Evolutionary conservation across 352 stramenopile genomes (phyloP).

Genomic region (Globisporangium solare): DNA sequence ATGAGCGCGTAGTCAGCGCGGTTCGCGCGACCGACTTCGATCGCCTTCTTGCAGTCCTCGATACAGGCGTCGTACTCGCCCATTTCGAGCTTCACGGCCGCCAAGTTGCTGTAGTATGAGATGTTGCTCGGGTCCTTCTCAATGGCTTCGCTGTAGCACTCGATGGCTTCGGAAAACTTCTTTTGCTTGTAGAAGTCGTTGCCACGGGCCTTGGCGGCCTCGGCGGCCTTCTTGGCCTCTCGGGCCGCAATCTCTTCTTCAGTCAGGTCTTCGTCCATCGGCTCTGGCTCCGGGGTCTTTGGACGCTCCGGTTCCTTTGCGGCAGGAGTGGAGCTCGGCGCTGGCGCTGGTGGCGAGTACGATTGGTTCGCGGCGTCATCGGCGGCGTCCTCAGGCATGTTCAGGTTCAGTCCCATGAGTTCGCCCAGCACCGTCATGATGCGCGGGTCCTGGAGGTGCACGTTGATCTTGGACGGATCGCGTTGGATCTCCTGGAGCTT

Average conservation of each 20-base stretch:
- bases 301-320: constrained; percentile 26
- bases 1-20: constrained; percentile 95
- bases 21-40: constrained; percentile 94
- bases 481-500: constrained; percentile 74
- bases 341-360: constrained; percentile 17
- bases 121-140: constrained; percentile 95
- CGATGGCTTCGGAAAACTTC: constrained; percentile 92
- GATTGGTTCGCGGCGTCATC: constrained; percentile 27
- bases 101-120: constrained; percentile 97
- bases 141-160: constrained; percentile 96
- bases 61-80: constrained; percentile 95
- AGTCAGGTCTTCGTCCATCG: constrained; percentile 81
- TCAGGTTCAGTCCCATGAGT: constrained; percentile 80
- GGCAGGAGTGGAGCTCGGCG: constrained; percentile 4
- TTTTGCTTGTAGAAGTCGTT: constrained; percentile 98
- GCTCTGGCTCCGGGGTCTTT: constrained; percentile 43
- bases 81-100: constrained; percentile 95
- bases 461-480: constrained; percentile 73
- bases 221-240: constrained; percentile 60
- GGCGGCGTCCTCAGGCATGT: constrained; percentile 55
- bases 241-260: constrained; percentile 79
- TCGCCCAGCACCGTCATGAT: constrained; percentile 86
- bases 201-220: constrained; percentile 92
- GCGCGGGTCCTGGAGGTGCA: constrained; percentile 75
- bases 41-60: constrained; percentile 91